Evolutionary conservation across 352 stramenopile genomes (phyloP).

Genomic region (Elongisporangium prolatum): DNA sequence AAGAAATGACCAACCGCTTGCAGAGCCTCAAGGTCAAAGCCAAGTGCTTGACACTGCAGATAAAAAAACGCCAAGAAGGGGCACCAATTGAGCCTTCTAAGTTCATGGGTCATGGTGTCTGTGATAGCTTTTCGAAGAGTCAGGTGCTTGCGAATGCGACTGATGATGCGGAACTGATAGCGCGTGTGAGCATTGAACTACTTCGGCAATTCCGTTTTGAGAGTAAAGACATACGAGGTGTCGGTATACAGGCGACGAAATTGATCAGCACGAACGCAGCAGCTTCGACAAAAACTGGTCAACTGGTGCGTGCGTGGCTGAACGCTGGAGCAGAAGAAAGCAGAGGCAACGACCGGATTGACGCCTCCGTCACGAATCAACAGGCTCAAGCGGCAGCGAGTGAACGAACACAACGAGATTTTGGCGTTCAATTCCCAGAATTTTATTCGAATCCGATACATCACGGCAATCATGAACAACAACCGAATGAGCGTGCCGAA

Average conservation of each 20-base stretch:
- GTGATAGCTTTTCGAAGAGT: slow-evolving; percentile 84
- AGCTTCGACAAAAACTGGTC: slow-evolving; percentile 1
- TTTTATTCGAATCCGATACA: neutral
- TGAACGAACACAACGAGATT: neutral
- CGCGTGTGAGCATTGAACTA: slow-evolving; percentile 45
- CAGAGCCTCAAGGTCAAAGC: slow-evolving; percentile 47
- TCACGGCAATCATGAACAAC: neutral
- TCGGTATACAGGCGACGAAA: slow-evolving; percentile 77
- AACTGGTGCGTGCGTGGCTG: slow-evolving; percentile 5
- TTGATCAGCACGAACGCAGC: slow-evolving; percentile 20
- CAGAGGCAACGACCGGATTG: neutral
- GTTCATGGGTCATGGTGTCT: slow-evolving; percentile 84
- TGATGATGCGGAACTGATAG: slow-evolving; percentile 48
- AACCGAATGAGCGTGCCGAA: neutral
- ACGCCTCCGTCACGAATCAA: neutral
- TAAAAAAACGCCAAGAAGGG: slow-evolving; percentile 76
- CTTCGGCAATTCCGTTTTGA: slow-evolving; percentile 58
- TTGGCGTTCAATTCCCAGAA: neutral
- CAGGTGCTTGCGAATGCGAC: slow-evolving; percentile 53
- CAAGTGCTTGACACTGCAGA: slow-evolving; percentile 70
- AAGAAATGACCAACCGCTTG: slow-evolving; percentile 69
- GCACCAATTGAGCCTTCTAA: slow-evolving; percentile 75
- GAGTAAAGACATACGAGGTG: slow-evolving; percentile 55
- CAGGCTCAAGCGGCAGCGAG: neutral
- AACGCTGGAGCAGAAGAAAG: slow-evolving; percentile 8